Evolutionary conservation across 495 filamentous ascomycete species (phyloP).

Genomic region (Podospora pseudopauciseta): DNA sequence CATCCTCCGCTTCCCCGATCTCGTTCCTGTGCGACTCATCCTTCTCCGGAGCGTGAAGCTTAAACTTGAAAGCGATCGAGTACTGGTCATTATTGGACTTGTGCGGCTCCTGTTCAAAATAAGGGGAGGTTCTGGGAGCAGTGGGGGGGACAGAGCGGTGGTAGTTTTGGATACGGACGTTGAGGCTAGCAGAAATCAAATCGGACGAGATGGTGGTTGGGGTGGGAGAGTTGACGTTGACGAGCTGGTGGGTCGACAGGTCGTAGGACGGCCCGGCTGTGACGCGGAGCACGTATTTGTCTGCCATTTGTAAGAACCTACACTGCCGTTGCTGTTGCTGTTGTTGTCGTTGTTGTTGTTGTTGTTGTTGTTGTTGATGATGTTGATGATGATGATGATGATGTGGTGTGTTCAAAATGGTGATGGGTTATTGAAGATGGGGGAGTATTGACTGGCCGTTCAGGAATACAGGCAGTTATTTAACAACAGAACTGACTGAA

Average conservation of each 20-base stretch:
- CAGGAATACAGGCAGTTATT: too few species aligned
- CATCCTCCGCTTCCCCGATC: constrained; percentile 4
- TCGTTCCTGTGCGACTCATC: neutral
- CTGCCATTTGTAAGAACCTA: constrained; percentile 40
- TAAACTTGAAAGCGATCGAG: constrained; percentile 71
- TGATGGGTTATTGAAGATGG: neutral
- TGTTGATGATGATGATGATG: too few species aligned
- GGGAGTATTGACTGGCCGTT: too few species aligned
- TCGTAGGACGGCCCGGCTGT: constrained; percentile 76
- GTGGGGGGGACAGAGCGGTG: constrained; percentile 50
- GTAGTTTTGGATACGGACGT: constrained; percentile 63
- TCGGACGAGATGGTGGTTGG: constrained; percentile 57
- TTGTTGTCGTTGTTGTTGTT: too few species aligned
- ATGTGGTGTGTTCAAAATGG: neutral
- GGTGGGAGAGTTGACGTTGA: constrained; percentile 66
- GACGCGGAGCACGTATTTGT: constrained; percentile 66
- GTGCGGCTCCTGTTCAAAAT: constrained; percentile 71
- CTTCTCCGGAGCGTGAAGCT: constrained; percentile 50
- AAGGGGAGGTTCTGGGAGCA: constrained; percentile 59
- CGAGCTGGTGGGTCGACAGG: constrained; percentile 55
- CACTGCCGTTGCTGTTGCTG: too few species aligned
- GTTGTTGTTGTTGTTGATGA: neutral
- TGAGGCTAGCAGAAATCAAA: constrained; percentile 57
- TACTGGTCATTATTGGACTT: constrained; percentile 66
- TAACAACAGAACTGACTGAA: too few species aligned